Conservation (phyloP, 2,329 filamentous ascomycete genomes). For the Alternaria hordeiaustralica region DNA sequence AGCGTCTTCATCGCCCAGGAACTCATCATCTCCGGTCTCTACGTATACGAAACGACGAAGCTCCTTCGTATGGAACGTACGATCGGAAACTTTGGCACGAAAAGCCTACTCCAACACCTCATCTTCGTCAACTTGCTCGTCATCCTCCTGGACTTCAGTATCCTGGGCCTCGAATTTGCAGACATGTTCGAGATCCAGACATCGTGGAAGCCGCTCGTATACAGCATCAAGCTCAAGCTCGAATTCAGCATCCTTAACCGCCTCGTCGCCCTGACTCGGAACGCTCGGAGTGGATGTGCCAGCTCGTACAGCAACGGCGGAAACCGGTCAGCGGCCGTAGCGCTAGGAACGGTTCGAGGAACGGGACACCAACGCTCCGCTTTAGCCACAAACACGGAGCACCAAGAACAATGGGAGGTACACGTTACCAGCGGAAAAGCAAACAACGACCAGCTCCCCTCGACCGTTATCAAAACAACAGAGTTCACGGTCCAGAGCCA, state of each 20-base stretch:
- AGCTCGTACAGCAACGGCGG: conserved; percentile 18
- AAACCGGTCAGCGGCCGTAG: conserved; percentile 7
- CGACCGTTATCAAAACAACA: conserved; percentile 26
- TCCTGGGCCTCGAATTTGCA: conserved; percentile 29
- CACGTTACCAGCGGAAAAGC: conserved; percentile 19
- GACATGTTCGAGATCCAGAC: conserved; percentile 28
- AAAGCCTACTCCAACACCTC: conserved; percentile 24
- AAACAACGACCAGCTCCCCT: conserved; percentile 10
- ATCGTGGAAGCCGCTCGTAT: conserved; percentile 48
- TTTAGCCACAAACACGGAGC: conserved; percentile 12
- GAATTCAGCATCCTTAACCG: conserved; percentile 60
- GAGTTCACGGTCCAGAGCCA: conserved; percentile 29
- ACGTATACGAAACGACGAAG: conserved; percentile 57
- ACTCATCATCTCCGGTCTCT: conserved; percentile 50
- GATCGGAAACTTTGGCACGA: conserved; percentile 20
- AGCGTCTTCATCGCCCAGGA: conserved; percentile 49
- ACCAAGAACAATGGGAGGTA: conserved; percentile 19
- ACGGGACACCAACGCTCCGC: conserved; percentile 13
- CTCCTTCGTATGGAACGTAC: conserved; percentile 21
- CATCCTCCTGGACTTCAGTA: conserved; percentile 30
- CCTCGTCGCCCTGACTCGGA: conserved; percentile 18
- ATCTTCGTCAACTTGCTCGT: conserved; percentile 31
- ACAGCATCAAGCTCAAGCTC: conserved; percentile 57
- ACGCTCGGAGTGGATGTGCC: conserved; percentile 11
- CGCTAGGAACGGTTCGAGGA: conserved; percentile 20